Base-by-base conservation (phyloP, 2,329 filamentous ascomycete genomes). In the Claviceps digitariae region DNA sequence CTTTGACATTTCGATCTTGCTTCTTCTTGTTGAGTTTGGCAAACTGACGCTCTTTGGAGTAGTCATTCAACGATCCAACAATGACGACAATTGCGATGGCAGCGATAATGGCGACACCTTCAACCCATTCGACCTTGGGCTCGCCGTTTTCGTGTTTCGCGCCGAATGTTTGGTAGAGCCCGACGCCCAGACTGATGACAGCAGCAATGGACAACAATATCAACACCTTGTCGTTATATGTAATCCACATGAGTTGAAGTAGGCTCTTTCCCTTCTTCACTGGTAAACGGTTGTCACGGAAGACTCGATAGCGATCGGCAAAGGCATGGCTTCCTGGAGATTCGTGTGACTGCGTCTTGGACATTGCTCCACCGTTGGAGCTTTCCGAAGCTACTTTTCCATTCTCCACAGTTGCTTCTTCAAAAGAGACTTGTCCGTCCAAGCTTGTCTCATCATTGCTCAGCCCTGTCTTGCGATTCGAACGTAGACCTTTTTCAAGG, bases 181-280 rank as follows among this genome's bases (percentile, higher is more conserved):
- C 86, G 44, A 90, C 76, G 5, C 82, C 84, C 45, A 90, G 74
- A 46, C 86, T 89, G 50, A 90, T 79, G 40, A 81, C 73, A 3
- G 86, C 86, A 45, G 86, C 86, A 49, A 78, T 72, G 0, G 83
- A 86, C 52, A 89, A 72, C 6, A 89, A 72, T 55, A 88, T 85
- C 47, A 90, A 71, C 3, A 90, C 83, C 65, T 90, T 90, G 74
- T 90, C 86, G 68, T 90, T 87, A 66, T 88, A 88, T 0, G 86
- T 87, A 61, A 90, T 86, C 86, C 86, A 90, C 68, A 87, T 85
- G 44, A 90, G 72, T 63, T 86, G 73, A 46, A 87, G 72, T 43
- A 90, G 75, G 57, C 73, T 84, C 70, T 89, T 90, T 46, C 83
- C 78, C 69, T 89, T 87, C 66, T 84, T 84, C 61, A 80, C 83